Evolutionary conservation across 179 eudicot species (phyloP), one percentile per base, ranked within the genome.

Genomic region (Corrigiola litoralis): DNA sequence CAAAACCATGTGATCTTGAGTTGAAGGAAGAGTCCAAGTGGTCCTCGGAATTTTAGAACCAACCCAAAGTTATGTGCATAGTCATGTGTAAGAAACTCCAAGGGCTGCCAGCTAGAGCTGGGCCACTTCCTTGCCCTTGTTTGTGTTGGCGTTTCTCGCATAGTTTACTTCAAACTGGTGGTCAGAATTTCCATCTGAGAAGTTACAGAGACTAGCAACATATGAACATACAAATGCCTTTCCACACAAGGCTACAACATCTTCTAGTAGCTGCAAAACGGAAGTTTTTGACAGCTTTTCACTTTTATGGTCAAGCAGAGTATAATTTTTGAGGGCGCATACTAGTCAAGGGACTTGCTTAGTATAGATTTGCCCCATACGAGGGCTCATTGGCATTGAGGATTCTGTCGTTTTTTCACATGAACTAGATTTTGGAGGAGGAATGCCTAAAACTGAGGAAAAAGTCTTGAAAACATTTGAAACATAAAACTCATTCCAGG

Each of bases 1-100:
- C 77, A 74, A 74, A 74, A 56, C 61, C 77, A 74, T 74, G 77
- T 74, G 77, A 74, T 24, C 57, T 62, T 55, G 65, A 63, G 27
- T 29, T 20, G 69, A 47, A 32, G 40, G 69, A 56, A 38, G 56
- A 21, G 59, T 62, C 68, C 60, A 42, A 55, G 69, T 71, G 75
- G 75, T 71, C 75, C 71, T 45, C 32, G 4, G 45, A 48, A 47
- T 4, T 32, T 12, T 47, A 63, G 67, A 63, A 58, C 72, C 38
- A 58, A 58, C 41, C 46, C 65, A 66, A 66, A 57, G 24, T 23
- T 23, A 57, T 14, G 24, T 48, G 55, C 48, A 14, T 10, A 4
- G 61, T 73, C 55, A 74, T 57, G 64, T 63, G 59, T 62, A 47
- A 18, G 63, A 55, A 61, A 68, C 10, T 45, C 77, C 69, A 68